These are phyloP conservation scores for Tylopilus balloui DNA, from an alignment of 768 basidiomycete species.

Conservation along the genomic window DNA sequence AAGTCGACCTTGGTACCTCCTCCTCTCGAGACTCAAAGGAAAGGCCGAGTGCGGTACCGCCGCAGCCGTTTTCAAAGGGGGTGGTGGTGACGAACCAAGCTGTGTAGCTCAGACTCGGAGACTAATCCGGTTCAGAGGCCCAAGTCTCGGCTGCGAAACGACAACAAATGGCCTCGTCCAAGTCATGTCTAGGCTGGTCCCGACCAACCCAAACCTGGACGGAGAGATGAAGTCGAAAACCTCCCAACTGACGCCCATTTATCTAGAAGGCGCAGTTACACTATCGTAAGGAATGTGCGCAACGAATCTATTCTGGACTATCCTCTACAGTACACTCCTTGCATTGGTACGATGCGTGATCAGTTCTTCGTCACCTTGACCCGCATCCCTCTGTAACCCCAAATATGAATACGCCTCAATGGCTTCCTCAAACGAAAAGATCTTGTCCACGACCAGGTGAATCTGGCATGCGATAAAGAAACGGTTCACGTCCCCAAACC, in stretches of 20 bases:
- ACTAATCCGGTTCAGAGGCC: background rate
- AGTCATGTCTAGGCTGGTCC: too few species aligned
- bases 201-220: too few species aligned
- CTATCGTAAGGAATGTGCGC: too few species aligned
- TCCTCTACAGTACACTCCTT: background rate
- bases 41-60: too few species aligned
- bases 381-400: conserved; percentile 52
- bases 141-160: background rate
- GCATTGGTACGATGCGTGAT: background rate
- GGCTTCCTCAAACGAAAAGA: conserved; percentile 54
- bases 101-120: background rate
- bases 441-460: conserved; percentile 50
- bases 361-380: conserved; percentile 47
- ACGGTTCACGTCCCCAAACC: conserved; percentile 51
- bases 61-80: background rate
- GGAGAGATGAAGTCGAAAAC: too few species aligned
- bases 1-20: background rate
- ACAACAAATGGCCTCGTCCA: too few species aligned
- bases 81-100: background rate
- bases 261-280: too few species aligned
- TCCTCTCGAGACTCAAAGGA: background rate
- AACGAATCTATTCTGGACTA: background rate
- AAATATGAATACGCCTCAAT: conserved; percentile 50
- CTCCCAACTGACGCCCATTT: too few species aligned
- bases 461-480: conserved; percentile 43